phyloP scores from a whole-genome alignment of 2,329 filamentous ascomycete genomes.

The Penicillium frequentans region DNA sequence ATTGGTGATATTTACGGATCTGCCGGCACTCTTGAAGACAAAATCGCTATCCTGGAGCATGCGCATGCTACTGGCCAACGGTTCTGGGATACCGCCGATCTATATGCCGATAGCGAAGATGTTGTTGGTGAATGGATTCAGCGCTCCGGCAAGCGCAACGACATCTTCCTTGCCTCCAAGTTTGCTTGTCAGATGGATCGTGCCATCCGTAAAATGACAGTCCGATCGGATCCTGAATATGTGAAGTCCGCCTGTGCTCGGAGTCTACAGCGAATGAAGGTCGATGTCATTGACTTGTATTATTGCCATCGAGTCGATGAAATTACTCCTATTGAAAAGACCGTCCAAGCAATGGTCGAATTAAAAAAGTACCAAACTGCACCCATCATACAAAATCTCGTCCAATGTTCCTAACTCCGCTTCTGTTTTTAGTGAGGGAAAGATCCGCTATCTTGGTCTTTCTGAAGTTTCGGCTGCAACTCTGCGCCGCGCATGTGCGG shows the following conservation, averaged over 20 bases:
- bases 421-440: constrained; percentile 38
- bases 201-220: constrained; percentile 6
- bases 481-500: constrained; percentile 49
- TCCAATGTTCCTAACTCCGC: neutral
- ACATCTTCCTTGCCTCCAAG: constrained; percentile 45
- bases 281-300: constrained; percentile 45
- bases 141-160: constrained; percentile 36
- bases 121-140: constrained; percentile 42
- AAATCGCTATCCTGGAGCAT: constrained; percentile 28
- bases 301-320: constrained; percentile 48
- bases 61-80: constrained; percentile 30
- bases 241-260: constrained; percentile 35
- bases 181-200: constrained; percentile 30
- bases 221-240: constrained; percentile 40
- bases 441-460: constrained; percentile 52
- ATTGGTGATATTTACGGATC: constrained; percentile 21
- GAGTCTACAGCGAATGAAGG: constrained; percentile 37
- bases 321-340: constrained; percentile 47
- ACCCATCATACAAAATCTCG: neutral
- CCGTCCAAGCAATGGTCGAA: constrained; percentile 45
- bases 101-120: constrained; percentile 32
- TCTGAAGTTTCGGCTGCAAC: constrained; percentile 47
- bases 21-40: constrained; percentile 13
- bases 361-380: constrained; percentile 36
- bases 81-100: constrained; percentile 36